Base-by-base conservation (phyloP, 176 grass and related monocot species). In the Oryza rufipogon region DNA sequence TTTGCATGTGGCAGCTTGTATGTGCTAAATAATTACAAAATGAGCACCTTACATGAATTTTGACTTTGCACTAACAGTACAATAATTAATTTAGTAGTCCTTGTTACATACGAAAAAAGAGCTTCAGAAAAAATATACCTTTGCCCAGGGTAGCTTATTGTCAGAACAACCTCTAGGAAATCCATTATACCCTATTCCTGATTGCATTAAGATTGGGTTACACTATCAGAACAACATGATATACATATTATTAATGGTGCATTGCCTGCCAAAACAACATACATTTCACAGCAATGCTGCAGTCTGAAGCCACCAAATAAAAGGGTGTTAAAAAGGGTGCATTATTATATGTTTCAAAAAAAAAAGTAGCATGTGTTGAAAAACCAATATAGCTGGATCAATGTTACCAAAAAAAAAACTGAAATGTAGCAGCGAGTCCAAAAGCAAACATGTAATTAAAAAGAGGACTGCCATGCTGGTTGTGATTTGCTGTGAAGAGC, bases 131-230 rank as follows among this genome's bases (percentile, higher is more conserved):
- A 44, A 65, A 86, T 32, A 10, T 76, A 98, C 93, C 96, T 98
- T 95, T 65, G 96, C 91, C 93, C 93, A 98, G 80, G 96, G 96
- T 92, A 98, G 93, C 67, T 95, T 90, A 78, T 95, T 78, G 22
- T 95, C 96, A n/a, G 93, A 94, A 92, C 96, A 98, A 89, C 96
- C 93, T 92, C 93, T 95, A 84, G 93, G 96, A 78, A 98, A 98
- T 86, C 96, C 96, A 68, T 95, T 98, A 64, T 98, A 98, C 61
- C 93, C 96, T 63, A 98, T 98, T 77, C 96, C 96, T 98, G 75
- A 83, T 77, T 84, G 70, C 8, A 44, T 15, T 79, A 97, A 68
- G 66, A 26, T 9, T 64, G 2, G 78, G 12, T 73, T 78, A 48
- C 17, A 74, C n/a, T 82, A 73, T n/a, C 54, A 14, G 48, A 47